A percentile compares a stretch with the other conserved stretches of the same genome.
phyloP scores from a whole-genome alignment of 495 filamentous ascomycete genomes.

The Pyrenula aspistea region DNA sequence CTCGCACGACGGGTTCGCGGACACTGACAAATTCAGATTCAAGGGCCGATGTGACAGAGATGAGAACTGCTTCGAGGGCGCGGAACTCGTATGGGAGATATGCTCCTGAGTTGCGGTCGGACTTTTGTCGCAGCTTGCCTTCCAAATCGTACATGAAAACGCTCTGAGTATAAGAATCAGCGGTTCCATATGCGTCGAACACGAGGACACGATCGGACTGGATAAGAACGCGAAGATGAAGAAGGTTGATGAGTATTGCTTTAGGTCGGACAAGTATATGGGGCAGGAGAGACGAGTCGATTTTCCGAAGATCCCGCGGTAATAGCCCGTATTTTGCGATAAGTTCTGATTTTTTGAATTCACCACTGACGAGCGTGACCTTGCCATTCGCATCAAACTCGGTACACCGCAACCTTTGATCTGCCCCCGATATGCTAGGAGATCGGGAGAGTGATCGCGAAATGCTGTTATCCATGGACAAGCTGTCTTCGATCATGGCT shows the following conservation, averaged over 20 bases:
- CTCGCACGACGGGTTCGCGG: slow-evolving; percentile 77
- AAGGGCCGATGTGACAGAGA: slow-evolving; percentile 65
- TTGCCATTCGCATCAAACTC: slow-evolving; percentile 91
- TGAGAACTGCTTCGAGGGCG: slow-evolving; percentile 41
- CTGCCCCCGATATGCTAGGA: slow-evolving; percentile 48
- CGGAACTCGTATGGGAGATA: slow-evolving; percentile 52
- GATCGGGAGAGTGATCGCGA: slow-evolving; percentile 39
- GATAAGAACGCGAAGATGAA: slow-evolving; percentile 88
- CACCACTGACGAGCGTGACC: slow-evolving; percentile 86
- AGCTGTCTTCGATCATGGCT: slow-evolving; percentile 24
- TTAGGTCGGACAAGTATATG: slow-evolving; percentile 91
- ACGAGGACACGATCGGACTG: slow-evolving; percentile 88
- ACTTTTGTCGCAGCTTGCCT: slow-evolving; percentile 47
- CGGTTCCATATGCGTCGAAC: slow-evolving; percentile 92
- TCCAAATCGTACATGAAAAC: slow-evolving; percentile 90
- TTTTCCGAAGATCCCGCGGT: slow-evolving; percentile 92
- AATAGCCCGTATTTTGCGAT: slow-evolving; percentile 96
- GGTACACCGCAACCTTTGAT: slow-evolving; percentile 75
- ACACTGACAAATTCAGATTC: slow-evolving; percentile 91
- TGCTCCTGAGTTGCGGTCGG: slow-evolving; percentile 27
- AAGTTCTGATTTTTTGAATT: slow-evolving; percentile 93
- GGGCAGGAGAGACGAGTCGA: slow-evolving; percentile 94
- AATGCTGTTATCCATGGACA: slow-evolving; percentile 14
- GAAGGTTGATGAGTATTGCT: slow-evolving; percentile 86
- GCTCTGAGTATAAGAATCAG: slow-evolving; percentile 87